Conservation (phyloP, 2,329 filamentous ascomycete species). For the Fusarium sp. region DNA sequence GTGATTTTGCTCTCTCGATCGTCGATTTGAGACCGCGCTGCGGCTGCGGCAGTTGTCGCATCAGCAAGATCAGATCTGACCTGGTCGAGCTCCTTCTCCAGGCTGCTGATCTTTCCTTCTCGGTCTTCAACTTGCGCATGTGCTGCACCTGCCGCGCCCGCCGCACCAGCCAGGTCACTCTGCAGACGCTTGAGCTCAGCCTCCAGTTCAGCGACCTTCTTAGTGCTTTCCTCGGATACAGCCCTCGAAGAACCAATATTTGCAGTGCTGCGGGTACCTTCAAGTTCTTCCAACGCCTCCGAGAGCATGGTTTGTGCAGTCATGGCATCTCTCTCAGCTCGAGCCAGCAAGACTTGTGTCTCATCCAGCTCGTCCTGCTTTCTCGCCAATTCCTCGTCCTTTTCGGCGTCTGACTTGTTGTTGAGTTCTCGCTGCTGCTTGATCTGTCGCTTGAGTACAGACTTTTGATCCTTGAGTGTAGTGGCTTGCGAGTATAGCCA, state of each 20-base stretch:
- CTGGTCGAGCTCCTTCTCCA: conserved; percentile 50
- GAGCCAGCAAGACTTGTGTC: conserved; percentile 51
- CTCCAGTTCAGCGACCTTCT: conserved; percentile 56
- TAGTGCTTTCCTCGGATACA: conserved; percentile 50
- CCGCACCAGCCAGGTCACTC: conserved; percentile 35
- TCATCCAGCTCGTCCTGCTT: conserved; percentile 68
- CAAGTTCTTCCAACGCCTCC: conserved; percentile 61
- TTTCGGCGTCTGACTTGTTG: conserved; percentile 81
- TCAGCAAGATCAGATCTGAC: conserved; percentile 37
- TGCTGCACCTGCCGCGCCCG: conserved; percentile 40
- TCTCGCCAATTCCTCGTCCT: conserved; percentile 71
- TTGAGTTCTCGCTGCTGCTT: conserved; percentile 96
- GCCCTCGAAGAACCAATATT: conserved; percentile 39
- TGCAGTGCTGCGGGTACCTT: conserved; percentile 48
- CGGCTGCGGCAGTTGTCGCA: conserved; percentile 13
- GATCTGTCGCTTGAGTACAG: conserved; percentile 89
- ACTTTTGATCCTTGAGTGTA: conserved; percentile 85
- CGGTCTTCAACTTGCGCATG: conserved; percentile 50
- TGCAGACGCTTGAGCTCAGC: conserved; percentile 51
- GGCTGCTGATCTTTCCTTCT: conserved; percentile 54
- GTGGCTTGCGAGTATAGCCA: conserved; percentile 82
- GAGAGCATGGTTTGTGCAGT: conserved; percentile 62
- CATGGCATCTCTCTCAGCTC: conserved; percentile 54
- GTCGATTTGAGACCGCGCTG: conserved; percentile 34
- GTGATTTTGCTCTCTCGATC: conserved; percentile 41